Conservation (phyloP, 768 basidiomycete species). For the Hygrophorus pudorinus region DNA sequence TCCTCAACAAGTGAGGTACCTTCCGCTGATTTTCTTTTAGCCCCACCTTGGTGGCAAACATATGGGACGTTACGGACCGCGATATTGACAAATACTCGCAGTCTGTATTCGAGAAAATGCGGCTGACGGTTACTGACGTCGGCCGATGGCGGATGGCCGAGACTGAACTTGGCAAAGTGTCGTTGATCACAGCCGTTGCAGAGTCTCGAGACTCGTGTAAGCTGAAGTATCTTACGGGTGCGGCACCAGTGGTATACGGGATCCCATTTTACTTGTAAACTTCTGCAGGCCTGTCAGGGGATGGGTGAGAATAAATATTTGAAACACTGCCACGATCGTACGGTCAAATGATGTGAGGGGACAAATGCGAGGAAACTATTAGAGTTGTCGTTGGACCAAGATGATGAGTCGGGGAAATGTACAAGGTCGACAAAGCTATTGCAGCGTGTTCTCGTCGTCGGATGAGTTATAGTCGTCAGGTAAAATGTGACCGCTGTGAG, state of each 20-base stretch:
- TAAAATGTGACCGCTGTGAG: too few species aligned
- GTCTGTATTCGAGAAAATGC: conserved; percentile 67
- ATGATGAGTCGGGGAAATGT: too few species aligned
- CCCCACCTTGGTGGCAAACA: conserved; percentile 85
- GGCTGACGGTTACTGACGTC: conserved; percentile 31
- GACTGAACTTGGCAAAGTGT: conserved; percentile 16
- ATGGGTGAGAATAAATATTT: too few species aligned
- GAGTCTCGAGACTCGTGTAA: conserved; percentile 75
- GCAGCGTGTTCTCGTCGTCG: too few species aligned
- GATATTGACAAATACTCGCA: conserved; percentile 93
- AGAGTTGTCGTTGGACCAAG: too few species aligned
- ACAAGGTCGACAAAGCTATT: too few species aligned
- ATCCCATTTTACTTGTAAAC: conserved; percentile 76
- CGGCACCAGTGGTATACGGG: conserved; percentile 91
- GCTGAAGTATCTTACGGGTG: conserved; percentile 88
- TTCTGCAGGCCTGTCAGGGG: too few species aligned
- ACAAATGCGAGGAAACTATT: too few species aligned
- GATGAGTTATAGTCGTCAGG: too few species aligned
- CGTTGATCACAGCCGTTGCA: conserved; percentile 68
- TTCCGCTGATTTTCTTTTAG: conserved; percentile 27
- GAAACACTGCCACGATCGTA: too few species aligned
- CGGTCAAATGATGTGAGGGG: too few species aligned
- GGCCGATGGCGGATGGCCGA: conserved; percentile 11
- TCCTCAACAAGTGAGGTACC: neutral
- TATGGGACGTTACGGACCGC: conserved; percentile 98